A percentile compares a stretch with the other conserved stretches of the same genome.
These are phyloP conservation scores for Pulveroboletus sp. DNA, from an alignment of 768 basidiomycete species.

Conservation along the genomic window DNA sequence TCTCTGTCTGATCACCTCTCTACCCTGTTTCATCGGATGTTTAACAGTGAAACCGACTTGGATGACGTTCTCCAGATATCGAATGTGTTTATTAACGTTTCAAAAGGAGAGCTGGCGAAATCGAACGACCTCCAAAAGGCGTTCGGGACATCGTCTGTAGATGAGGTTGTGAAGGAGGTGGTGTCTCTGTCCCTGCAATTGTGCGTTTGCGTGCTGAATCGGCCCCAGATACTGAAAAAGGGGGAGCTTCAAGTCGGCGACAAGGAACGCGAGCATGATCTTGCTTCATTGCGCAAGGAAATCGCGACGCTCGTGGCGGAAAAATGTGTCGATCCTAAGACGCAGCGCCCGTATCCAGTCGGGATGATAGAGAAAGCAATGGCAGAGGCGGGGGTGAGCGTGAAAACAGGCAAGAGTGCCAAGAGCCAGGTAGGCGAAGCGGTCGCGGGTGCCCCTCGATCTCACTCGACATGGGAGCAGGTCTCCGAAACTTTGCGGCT, in stretches of 20 bases:
- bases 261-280: slow-evolving; percentile 92
- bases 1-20: slow-evolving; percentile 5
- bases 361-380: slow-evolving; percentile 98
- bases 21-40: slow-evolving; percentile 1
- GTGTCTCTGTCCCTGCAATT: slow-evolving; percentile 4
- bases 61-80: slow-evolving; percentile 96
- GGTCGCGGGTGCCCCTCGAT: background rate
- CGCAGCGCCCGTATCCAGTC: slow-evolving; percentile 86
- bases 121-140: slow-evolving; percentile 87
- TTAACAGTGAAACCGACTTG: slow-evolving; percentile 78
- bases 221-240: slow-evolving; percentile 81
- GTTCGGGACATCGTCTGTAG: slow-evolving; percentile 71
- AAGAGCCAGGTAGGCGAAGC: slow-evolving; percentile 75
- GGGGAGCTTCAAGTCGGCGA: slow-evolving; percentile 97
- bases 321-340: slow-evolving; percentile 92
- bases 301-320: slow-evolving; percentile 93
- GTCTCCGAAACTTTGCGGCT: slow-evolving; percentile 86
- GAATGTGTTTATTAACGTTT: slow-evolving; percentile 94
- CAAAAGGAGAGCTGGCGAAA: slow-evolving; percentile 92
- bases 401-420: slow-evolving; percentile 82
- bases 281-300: slow-evolving; percentile 76
- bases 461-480: slow-evolving; percentile 35
- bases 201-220: background rate
- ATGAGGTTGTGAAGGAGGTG: slow-evolving; percentile 81
- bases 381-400: slow-evolving; percentile 90